Conservation (phyloP, 2,329 filamentous ascomycete species). For the Epichloe coenophiala region DNA sequence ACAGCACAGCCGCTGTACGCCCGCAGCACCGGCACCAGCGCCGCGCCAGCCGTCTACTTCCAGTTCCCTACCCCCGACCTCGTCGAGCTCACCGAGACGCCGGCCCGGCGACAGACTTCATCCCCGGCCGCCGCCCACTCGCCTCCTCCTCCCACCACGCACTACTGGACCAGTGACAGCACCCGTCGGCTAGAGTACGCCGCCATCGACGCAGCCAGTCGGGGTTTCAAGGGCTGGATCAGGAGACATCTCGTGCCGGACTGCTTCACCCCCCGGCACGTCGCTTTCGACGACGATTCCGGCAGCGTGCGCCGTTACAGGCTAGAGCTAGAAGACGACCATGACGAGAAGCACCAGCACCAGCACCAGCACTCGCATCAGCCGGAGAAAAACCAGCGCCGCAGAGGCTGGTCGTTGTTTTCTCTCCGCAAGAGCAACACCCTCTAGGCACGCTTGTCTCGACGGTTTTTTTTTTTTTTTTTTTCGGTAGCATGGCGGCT, state of each 20-base stretch:
- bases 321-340: conserved; percentile 39
- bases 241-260: conserved; percentile 44
- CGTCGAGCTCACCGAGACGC: conserved; percentile 11
- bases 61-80: conserved; percentile 35
- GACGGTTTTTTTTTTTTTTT: not conserved
- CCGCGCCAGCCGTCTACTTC: conserved; percentile 28
- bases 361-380: conserved; percentile 5
- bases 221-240: conserved; percentile 47
- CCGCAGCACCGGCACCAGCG: conserved; percentile 19
- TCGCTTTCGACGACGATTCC: conserved; percentile 47
- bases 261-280: conserved; percentile 40
- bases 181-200: conserved; percentile 52
- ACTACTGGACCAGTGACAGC: conserved; percentile 54
- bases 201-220: conserved; percentile 49
- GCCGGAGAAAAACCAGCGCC: conserved; percentile 6
- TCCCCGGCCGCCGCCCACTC: conserved; percentile 10
- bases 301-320: conserved; percentile 52
- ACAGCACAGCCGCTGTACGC: conserved; percentile 20
- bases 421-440: conserved; percentile 14
- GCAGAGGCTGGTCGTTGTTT: conserved; percentile 18
- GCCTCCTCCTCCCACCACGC: conserved; percentile 43
- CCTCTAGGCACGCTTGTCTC: not conserved
- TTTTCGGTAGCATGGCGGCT: conserved; percentile 9
- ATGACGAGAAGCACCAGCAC: conserved; percentile 13
- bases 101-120: not conserved